Base-by-base conservation (phyloP, 768 basidiomycete genomes). In the Boletus sp. region DNA sequence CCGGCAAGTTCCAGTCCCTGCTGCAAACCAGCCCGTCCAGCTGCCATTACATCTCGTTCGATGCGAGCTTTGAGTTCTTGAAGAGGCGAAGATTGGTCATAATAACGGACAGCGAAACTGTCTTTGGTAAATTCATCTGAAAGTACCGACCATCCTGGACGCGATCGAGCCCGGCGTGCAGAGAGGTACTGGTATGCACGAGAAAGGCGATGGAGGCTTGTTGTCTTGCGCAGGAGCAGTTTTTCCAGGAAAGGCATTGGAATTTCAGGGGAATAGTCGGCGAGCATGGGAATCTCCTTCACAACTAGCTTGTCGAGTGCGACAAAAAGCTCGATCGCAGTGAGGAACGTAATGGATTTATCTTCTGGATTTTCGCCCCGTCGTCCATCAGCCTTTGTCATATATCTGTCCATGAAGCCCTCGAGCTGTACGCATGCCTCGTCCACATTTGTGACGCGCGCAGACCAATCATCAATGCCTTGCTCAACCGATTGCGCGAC, bases 271-370 rank as follows among this genome's bases (percentile, higher is more conserved):
- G 65, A 64, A 40, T 70, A 74, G 11, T 72, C 57, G 10, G 35
- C 51, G 4, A 75, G 42, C 9, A 74, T 50, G 21, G 72, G 64
- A n/a, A 63, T 13, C 38, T 9, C 38, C 9, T 41, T 47, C 19
- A 65, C 38, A 0, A 51, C 60, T 5, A 69, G 32, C 33, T 55
- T 64, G 50, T 75, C 74, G 2, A 75, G 51, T 0, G 61, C 73
- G 1, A 71, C 51, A 67, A 65, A 74, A 10, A 74, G 67, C 33
- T 78, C 74, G 0, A 66, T 30, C 10, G 35, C n/a, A 0, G 65
- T 66, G 40, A 82, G 60, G 27, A 80, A 51, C 69, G 77, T 74
- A 6, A 74, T 53, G 0, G 78, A 78, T 3, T 59, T 33, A 38
- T 67, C 55, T 51, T 79, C 76, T 15, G 74, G 69, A 25, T 25